phyloP scores from a whole-genome alignment of 164 flowering plant genomes.

The Echeveria elegans region DNA sequence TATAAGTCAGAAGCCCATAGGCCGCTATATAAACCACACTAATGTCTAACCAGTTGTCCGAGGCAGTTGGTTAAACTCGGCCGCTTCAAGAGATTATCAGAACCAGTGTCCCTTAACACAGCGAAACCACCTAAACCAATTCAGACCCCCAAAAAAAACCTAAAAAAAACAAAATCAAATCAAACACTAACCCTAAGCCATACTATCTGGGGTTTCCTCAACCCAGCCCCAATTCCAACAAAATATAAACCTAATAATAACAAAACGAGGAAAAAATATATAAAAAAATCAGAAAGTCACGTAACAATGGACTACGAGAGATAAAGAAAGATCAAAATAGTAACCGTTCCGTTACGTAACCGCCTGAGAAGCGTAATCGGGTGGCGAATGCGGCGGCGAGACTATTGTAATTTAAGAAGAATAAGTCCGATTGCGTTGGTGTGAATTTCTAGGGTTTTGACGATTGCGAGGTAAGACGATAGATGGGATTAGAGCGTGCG shows the following conservation, averaged over 20 bases:
- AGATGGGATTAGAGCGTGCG: too few species aligned
- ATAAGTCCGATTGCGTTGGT: background rate
- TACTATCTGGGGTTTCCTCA: background rate
- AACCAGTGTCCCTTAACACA: too few species aligned
- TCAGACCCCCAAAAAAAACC: too few species aligned
- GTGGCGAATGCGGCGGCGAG: background rate
- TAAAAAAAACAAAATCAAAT: too few species aligned
- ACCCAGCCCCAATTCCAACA: background rate
- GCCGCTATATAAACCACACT: too few species aligned
- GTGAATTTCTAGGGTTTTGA: background rate
- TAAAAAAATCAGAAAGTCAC: background rate
- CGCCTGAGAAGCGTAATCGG: background rate
- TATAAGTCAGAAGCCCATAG: too few species aligned
- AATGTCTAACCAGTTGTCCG: too few species aligned
- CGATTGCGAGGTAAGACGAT: background rate
- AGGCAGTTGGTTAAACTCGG: too few species aligned
- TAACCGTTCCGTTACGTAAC: conserved; percentile 1
- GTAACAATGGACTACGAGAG: background rate
- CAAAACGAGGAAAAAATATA: too few species aligned
- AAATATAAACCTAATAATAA: too few species aligned
- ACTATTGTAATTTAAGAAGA: background rate
- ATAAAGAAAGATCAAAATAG: background rate
- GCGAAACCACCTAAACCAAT: too few species aligned
- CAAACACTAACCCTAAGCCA: background rate
- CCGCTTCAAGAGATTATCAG: too few species aligned